Conservation (phyloP, 257 asterid genomes). For the Coffea eugenioides region DNA sequence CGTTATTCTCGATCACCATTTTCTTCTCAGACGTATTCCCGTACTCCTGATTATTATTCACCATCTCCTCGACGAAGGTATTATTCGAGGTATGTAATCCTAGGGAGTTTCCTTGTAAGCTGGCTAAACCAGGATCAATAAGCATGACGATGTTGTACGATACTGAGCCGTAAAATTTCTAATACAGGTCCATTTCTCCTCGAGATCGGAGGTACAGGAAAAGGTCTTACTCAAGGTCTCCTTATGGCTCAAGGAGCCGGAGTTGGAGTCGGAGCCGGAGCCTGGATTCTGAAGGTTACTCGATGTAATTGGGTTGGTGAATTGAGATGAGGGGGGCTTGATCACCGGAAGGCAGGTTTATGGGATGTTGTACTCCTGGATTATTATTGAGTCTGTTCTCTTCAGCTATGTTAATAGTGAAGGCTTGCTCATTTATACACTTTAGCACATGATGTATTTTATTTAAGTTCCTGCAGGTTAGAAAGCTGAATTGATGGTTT, state of each 20-base stretch:
- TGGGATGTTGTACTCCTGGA: neutral
- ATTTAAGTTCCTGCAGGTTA: neutral
- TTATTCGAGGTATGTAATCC: too few relatives aligned
- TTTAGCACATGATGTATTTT: neutral
- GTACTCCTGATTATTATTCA: constrained; percentile 21
- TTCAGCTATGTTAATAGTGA: neutral
- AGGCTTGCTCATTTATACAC: neutral
- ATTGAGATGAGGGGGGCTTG: neutral
- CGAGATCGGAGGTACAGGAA: constrained; percentile 31
- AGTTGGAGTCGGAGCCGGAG: constrained; percentile 22
- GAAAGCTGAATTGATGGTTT: neutral
- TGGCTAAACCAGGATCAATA: neutral
- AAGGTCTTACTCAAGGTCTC: constrained; percentile 48
- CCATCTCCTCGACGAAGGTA: too few relatives aligned
- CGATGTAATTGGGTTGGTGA: neutral
- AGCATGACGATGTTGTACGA: too few relatives aligned
- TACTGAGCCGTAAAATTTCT: neutral
- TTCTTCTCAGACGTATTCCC: constrained; percentile 22
- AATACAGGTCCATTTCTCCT: constrained; percentile 45
- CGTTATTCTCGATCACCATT: constrained; percentile 33
- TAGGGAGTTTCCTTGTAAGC: neutral
- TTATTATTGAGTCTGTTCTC: neutral
- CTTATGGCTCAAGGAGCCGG: constrained; percentile 38
- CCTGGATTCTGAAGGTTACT: constrained; percentile 17
- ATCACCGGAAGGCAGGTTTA: neutral